Conservation (phyloP, 306 rosid species). For the Astragalus glycyphyllos region DNA sequence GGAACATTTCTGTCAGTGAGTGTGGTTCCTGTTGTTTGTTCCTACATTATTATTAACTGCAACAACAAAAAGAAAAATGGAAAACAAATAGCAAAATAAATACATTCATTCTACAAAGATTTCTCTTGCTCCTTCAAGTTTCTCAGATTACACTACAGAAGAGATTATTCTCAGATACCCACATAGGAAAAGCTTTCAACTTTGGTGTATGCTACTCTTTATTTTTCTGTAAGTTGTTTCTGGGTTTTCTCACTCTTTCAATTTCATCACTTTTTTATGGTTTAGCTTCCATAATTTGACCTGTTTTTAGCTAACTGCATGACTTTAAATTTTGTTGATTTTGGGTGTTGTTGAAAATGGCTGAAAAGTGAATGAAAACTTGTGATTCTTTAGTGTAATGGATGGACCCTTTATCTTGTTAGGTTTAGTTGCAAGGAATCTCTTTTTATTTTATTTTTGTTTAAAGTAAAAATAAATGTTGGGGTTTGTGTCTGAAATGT, state of each 20-base stretch:
- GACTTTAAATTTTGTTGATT: slow-evolving; percentile 1
- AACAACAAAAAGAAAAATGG: slow-evolving; percentile 21
- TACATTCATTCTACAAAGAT: slow-evolving; percentile 22
- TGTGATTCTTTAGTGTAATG: slow-evolving; percentile 14
- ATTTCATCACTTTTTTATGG: neutral
- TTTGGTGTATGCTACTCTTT: slow-evolving; percentile 40
- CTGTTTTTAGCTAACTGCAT: slow-evolving; percentile 36
- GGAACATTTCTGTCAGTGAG: slow-evolving; percentile 34
- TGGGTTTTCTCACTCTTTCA: neutral
- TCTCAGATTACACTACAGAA: slow-evolving; percentile 9
- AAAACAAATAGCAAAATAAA: slow-evolving; percentile 30
- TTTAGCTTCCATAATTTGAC: slow-evolving; percentile 7
- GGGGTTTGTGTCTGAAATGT: slow-evolving; percentile 33
- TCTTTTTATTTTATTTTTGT: neutral
- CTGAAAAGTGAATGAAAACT: slow-evolving; percentile 31
- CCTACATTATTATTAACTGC: slow-evolving; percentile 17
- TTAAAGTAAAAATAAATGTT: slow-evolving; percentile 1
- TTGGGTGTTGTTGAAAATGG: slow-evolving; percentile 37
- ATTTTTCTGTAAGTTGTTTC: slow-evolving; percentile 31
- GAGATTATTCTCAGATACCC: slow-evolving; percentile 13
- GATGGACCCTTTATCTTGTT: slow-evolving; percentile 45
- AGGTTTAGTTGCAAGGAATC: slow-evolving; percentile 45
- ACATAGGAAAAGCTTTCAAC: slow-evolving; percentile 34
- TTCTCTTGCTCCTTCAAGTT: slow-evolving; percentile 12
- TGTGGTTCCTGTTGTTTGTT: slow-evolving; percentile 33